A percentile compares a stretch with the other conserved stretches of the same genome.
These are phyloP conservation scores for Candida glaebosa DNA, from an alignment of 805 yeast genomes.

Conservation along the genomic window DNA sequence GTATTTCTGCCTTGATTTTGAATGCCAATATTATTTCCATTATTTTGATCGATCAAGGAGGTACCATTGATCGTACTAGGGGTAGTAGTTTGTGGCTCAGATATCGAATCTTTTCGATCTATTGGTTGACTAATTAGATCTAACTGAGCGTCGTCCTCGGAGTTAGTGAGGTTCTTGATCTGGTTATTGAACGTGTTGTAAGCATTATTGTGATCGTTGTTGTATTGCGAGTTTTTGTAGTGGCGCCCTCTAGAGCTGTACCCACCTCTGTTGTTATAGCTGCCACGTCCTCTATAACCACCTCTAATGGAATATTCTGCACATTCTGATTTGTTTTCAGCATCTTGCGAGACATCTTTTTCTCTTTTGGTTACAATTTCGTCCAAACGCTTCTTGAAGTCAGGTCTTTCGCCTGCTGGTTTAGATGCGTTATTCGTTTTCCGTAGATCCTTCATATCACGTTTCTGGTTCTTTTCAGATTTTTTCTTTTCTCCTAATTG, in stretches of 20 bases:
- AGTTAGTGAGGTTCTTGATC: neutral
- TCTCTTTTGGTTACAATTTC: slow-evolving; percentile 21
- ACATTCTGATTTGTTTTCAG: neutral
- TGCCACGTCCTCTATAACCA: neutral
- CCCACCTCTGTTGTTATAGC: slow-evolving; percentile 1
- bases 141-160: neutral
- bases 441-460: neutral
- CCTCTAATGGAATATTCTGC: neutral
- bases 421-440: neutral
- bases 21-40: no score
- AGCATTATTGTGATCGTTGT: neutral
- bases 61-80: no score
- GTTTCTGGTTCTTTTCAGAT: neutral
- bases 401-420: slow-evolving; percentile 20
- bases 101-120: neutral
- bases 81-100: neutral
- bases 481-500: slow-evolving; percentile 2
- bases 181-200: neutral
- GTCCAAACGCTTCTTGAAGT: slow-evolving; percentile 29
- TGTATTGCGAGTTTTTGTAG: neutral
- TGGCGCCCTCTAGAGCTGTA: neutral
- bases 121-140: neutral
- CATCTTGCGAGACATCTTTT: slow-evolving; percentile 12
- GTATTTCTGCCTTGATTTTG: no score
- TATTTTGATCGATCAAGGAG: no score